Base-by-base conservation (phyloP, 139 green algal species). In the Closterium sp. region DNA sequence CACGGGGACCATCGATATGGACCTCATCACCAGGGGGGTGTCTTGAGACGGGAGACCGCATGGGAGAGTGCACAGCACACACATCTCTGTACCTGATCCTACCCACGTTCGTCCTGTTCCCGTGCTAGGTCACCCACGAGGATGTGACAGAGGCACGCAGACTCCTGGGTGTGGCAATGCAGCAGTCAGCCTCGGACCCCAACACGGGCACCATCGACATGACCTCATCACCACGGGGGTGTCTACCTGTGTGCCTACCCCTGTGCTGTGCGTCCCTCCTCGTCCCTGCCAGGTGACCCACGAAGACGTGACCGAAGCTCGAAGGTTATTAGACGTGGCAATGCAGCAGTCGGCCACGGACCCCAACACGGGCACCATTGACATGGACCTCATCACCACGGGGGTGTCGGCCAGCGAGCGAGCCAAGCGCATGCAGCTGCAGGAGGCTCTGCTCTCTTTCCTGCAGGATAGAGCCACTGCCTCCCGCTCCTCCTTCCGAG, bases 331-430 rank as follows among this genome's bases (percentile, higher is more conserved):
- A 93, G 92, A 96, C 89, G 95, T 96, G 69, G 96, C 96, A 25
- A 95, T 98, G 96, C 96, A 97, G 94, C 95, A 97, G 93, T 90
- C 94, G 21, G 95, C 95, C 25, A 96, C 95, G 8, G 97, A 98
- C 90, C 96, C 96, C 12, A 92, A 34, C 21, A 98, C 97, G 33
- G 89, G 89, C 66, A 89, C 89, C 31, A 91, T 91, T 28, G 89
- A 91, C 89, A 91, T 91, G 89, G 89, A 91, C 76, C 89, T 91
- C 9, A 91, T 91, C 89, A 91, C 89, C n/a, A 91, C 89, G 0
- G 89, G 89, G 4, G 34, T 91, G 6, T 91, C 89, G 1, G 89
- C 89, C 25, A 91, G 81, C 8, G 89, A 91, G 83, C 7, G 89
- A 28, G 31, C 64, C 4, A 88, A 88, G 66, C 89, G 89, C 66